Evolutionary conservation across 768 basidiomycete species (phyloP).

Genomic region (Podaxis sp.): DNA sequence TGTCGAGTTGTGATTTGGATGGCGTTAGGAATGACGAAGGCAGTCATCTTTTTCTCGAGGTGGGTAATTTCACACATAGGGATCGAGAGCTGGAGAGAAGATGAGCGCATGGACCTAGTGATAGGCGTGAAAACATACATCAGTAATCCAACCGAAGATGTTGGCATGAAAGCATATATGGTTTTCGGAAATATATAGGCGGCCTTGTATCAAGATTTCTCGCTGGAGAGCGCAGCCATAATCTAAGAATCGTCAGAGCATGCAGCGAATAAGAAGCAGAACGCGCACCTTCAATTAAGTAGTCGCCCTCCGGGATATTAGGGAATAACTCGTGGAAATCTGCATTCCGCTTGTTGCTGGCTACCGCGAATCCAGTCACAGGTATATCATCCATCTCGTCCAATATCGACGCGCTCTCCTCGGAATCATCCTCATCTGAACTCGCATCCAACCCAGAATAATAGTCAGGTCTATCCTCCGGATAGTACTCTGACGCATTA

Average conservation of each 20-base stretch:
- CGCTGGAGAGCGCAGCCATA: slow-evolving; percentile 97
- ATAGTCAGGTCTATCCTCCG: slow-evolving; percentile 32
- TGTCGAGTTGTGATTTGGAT: slow-evolving; percentile 85
- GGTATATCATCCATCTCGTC: slow-evolving; percentile 76
- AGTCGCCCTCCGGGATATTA: slow-evolving; percentile 89
- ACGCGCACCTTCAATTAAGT: slow-evolving; percentile 89
- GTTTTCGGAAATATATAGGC: slow-evolving; percentile 96
- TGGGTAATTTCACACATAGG: slow-evolving; percentile 84
- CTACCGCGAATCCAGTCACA: slow-evolving; percentile 96
- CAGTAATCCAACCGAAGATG: slow-evolving; percentile 98
- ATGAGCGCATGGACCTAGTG: not conserved
- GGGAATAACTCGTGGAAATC: slow-evolving; percentile 96
- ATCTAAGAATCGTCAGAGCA: slow-evolving; percentile 46
- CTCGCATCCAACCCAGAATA: slow-evolving; percentile 37
- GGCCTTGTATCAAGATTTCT: slow-evolving; percentile 94
- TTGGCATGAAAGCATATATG: slow-evolving; percentile 99
- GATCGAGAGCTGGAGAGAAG: slow-evolving; percentile 67
- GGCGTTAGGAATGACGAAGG: slow-evolving; percentile 95
- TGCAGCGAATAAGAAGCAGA: slow-evolving; percentile 10
- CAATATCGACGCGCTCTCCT: slow-evolving; percentile 34
- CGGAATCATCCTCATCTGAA: slow-evolving; percentile 27
- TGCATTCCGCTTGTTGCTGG: slow-evolving; percentile 89
- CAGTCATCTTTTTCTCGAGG: slow-evolving; percentile 97
- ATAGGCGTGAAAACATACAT: slow-evolving; percentile 53
- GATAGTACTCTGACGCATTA: slow-evolving; percentile 29